Percentiles rank a stretch among this genome's conserved stretches.
Conservation (phyloP, 2,329 filamentous ascomycete species). For the Talaromyces verruculosus region DNA sequence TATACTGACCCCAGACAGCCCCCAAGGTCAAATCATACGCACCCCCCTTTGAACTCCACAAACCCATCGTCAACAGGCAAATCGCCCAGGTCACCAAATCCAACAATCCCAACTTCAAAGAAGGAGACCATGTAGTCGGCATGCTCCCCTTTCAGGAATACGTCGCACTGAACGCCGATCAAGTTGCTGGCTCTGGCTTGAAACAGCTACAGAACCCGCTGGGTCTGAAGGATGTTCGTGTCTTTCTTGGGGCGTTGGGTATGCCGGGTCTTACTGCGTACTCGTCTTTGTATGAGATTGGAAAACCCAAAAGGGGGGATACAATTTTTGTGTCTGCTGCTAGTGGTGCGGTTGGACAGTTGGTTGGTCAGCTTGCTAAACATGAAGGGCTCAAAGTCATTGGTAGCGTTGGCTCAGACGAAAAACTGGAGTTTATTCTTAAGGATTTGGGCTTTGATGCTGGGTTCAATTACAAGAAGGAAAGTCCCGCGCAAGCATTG, state of each 20-base stretch:
- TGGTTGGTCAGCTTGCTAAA: constrained; percentile 83
- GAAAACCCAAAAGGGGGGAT: constrained; percentile 71
- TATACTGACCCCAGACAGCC: constrained; percentile 9
- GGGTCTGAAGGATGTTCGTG: constrained; percentile 48
- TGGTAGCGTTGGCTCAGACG: constrained; percentile 75
- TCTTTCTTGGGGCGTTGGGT: constrained; percentile 74
- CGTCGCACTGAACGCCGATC: constrained; percentile 54
- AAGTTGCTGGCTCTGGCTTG: constrained; percentile 31
- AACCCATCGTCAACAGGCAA: constrained; percentile 63
- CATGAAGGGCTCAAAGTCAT: constrained; percentile 75
- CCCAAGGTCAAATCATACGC: constrained; percentile 66
- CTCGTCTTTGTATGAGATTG: constrained; percentile 71
- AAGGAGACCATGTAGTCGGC: constrained; percentile 66
- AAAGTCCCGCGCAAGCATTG: constrained; percentile 67
- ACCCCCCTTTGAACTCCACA: constrained; percentile 60
- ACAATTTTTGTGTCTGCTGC: constrained; percentile 81
- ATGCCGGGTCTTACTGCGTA: constrained; percentile 79
- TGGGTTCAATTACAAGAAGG: constrained; percentile 87
- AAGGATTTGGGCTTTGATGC: constrained; percentile 69
- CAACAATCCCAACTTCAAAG: constrained; percentile 60
- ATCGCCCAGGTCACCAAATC: constrained; percentile 72
- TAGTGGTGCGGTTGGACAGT: constrained; percentile 76
- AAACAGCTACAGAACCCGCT: constrained; percentile 65
- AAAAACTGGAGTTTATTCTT: constrained; percentile 73
- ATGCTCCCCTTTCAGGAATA: constrained; percentile 68